Conservation (phyloP, 768 basidiomycete species). For the Austroboletus eburneus region DNA sequence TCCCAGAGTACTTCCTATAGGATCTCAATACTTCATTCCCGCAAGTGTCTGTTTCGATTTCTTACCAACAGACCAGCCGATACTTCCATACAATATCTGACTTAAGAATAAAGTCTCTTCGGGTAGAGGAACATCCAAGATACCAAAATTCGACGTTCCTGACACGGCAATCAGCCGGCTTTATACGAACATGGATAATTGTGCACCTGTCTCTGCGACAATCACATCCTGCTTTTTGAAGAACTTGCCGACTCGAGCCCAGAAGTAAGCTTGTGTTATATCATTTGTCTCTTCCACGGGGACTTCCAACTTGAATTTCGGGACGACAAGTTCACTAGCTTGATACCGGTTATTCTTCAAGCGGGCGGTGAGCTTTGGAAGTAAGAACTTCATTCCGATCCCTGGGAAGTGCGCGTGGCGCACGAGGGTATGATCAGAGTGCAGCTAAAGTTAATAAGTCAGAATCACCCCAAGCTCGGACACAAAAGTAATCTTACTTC, state of each 20-base stretch:
- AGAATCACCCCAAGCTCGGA: background rate
- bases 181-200: background rate
- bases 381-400: conserved; percentile 74
- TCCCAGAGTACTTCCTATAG: conserved; percentile 60
- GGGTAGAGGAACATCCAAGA: conserved; percentile 77
- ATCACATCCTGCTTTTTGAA: conserved; percentile 73
- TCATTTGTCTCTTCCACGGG: conserved; percentile 47
- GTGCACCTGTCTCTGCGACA: conserved; percentile 77
- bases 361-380: conserved; percentile 64
- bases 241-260: conserved; percentile 74
- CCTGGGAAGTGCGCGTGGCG: conserved; percentile 59
- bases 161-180: background rate
- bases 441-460: conserved; percentile 49
- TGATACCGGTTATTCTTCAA: conserved; percentile 39
- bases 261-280: conserved; percentile 80
- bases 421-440: conserved; percentile 68
- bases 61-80: conserved; percentile 83
- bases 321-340: conserved; percentile 45
- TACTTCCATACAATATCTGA: conserved; percentile 89
- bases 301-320: conserved; percentile 35
- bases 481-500: conserved; percentile 44
- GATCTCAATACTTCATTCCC: background rate
- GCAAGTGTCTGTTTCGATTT: background rate
- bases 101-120: conserved; percentile 59
- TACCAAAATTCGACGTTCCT: conserved; percentile 82